Evolutionary conservation across 805 yeast species (phyloP).

Genomic region (Candida succiphila): DNA sequence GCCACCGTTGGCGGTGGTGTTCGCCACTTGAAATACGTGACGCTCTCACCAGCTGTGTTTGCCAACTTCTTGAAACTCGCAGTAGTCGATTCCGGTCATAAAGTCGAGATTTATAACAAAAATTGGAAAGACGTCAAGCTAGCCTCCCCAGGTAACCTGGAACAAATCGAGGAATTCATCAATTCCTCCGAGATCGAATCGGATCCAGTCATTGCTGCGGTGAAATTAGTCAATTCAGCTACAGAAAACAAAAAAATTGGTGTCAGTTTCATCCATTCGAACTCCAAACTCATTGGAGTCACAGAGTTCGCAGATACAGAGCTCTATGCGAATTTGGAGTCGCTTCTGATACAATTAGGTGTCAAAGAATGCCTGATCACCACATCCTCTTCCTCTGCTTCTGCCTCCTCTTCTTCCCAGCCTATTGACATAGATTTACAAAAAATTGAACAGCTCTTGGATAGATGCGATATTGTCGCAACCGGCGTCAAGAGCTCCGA

Average conservation of each 20-base stretch:
- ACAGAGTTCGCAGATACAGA: constrained; percentile 84
- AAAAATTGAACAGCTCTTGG: constrained; percentile 63
- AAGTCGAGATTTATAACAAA: constrained; percentile 72
- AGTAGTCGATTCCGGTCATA: constrained; percentile 60
- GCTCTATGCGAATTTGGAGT: constrained; percentile 75
- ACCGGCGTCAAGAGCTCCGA: constrained; percentile 48
- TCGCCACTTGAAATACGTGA: constrained; percentile 43
- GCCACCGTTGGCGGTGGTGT: constrained; percentile 28
- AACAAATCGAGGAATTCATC: constrained; percentile 64
- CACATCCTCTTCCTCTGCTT: constrained; percentile 25
- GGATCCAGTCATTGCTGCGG: constrained; percentile 40
- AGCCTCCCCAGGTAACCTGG: constrained; percentile 90
- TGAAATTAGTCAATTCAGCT: constrained; percentile 25
- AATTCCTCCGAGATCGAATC: constrained; percentile 27
- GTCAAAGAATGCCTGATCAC: constrained; percentile 69
- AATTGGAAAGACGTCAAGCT: constrained; percentile 45
- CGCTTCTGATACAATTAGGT: constrained; percentile 79
- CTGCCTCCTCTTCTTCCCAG: constrained; percentile 11
- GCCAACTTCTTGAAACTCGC: constrained; percentile 53
- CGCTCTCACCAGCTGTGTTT: constrained; percentile 70
- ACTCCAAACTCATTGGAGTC: constrained; percentile 54
- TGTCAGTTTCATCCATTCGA: constrained; percentile 69
- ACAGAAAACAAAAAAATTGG: constrained; percentile 53
- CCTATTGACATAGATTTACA: constrained; percentile 45
- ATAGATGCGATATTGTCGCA: constrained; percentile 67